A percentile compares a stretch with the other conserved stretches of the same genome.
phyloP scores from a whole-genome alignment of 495 filamentous ascomycete genomes.

The Daldinia decipiens region DNA sequence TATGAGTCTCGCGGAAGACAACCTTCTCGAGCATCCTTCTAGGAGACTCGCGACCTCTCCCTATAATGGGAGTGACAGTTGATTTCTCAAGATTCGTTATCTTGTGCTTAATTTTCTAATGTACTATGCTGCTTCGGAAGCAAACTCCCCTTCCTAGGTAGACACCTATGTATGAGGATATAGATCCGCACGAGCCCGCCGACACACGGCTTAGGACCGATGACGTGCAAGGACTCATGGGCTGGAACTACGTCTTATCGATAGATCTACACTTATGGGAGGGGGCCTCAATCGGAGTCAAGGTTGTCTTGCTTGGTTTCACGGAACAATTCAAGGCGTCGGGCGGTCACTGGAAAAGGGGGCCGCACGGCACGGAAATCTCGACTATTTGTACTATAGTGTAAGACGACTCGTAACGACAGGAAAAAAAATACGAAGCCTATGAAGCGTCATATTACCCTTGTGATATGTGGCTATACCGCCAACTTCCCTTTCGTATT shows the following conservation, averaged over 20 bases:
- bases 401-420: slow-evolving; percentile 25
- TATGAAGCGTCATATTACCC: neutral
- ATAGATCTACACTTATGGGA: slow-evolving; percentile 13
- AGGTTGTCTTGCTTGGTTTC: slow-evolving; percentile 32
- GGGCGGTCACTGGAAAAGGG: slow-evolving; percentile 30
- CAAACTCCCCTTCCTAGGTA: slow-evolving; percentile 16
- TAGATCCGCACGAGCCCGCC: slow-evolving; percentile 4
- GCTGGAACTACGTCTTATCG: slow-evolving; percentile 13
- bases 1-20: neutral
- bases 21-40: slow-evolving; percentile 19
- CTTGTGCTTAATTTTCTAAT: slow-evolving; percentile 25
- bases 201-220: slow-evolving; percentile 10
- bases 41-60: neutral
- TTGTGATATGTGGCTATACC: neutral
- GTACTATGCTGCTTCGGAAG: slow-evolving; percentile 29
- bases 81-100: slow-evolving; percentile 6
- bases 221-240: slow-evolving; percentile 16
- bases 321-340: slow-evolving; percentile 29
- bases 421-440: slow-evolving; percentile 12
- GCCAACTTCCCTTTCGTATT: neutral
- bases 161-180: slow-evolving; percentile 20
- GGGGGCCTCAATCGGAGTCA: slow-evolving; percentile 33
- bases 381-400: slow-evolving; percentile 46
- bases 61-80: neutral
- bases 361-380: slow-evolving; percentile 35